phyloP scores from a whole-genome alignment of 1,284 basidiomycete species.

The Lentinus polychrous region DNA sequence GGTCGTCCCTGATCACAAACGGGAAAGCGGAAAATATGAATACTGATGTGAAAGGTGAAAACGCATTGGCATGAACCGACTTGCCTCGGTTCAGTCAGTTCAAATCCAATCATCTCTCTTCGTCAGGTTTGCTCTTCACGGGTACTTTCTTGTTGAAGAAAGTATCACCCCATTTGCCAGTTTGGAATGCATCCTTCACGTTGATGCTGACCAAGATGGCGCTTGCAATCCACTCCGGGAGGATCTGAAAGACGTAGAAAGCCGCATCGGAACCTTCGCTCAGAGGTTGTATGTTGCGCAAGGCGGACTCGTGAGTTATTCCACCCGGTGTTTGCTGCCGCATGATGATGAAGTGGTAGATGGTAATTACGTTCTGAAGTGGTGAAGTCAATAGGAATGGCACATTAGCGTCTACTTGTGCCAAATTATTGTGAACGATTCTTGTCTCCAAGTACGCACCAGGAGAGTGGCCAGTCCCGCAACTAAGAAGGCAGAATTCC shows the following conservation, averaged over 20 bases:
- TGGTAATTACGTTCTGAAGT: not conserved
- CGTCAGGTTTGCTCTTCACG: no score
- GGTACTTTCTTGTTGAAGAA: no score
- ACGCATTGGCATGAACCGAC: no score
- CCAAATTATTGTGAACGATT: no score
- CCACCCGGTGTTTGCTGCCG: conserved; percentile 26
- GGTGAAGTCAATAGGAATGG: not conserved
- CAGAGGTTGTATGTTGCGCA: conserved; percentile 22
- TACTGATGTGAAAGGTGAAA: no score
- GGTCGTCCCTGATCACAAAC: no score
- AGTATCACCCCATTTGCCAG: conserved; percentile 28
- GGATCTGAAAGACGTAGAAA: conserved; percentile 39
- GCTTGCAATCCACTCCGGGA: conserved; percentile 35
- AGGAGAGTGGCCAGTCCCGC: not conserved
- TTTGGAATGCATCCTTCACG: conserved; percentile 30
- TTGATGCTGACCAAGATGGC: conserved; percentile 28
- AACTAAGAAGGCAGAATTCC: not conserved
- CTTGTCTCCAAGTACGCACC: not conserved
- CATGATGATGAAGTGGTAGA: not conserved
- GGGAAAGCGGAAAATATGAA: no score
- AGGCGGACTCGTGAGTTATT: conserved; percentile 24
- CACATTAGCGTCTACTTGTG: not conserved
- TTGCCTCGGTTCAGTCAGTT: no score
- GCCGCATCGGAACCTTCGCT: conserved; percentile 27
- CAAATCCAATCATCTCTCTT: no score